These are phyloP conservation scores for Talaromyces sp. DNA, from an alignment of 2,329 filamentous ascomycete genomes.

Conservation along the genomic window DNA sequence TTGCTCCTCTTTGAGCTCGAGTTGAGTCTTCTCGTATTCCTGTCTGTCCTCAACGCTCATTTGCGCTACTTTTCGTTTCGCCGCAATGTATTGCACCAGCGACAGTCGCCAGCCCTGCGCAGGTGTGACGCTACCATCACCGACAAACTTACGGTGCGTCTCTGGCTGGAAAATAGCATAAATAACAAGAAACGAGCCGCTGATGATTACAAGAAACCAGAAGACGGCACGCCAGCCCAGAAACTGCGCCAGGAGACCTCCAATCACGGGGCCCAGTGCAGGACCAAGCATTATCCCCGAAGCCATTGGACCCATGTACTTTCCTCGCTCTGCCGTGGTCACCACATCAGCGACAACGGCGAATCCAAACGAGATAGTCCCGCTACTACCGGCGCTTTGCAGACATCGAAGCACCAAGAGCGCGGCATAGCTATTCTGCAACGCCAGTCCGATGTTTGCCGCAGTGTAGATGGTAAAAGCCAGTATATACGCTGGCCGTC, in stretches of 20 bases:
- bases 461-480: constrained; percentile 42
- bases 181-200: constrained; percentile 45
- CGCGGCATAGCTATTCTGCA: constrained; percentile 53
- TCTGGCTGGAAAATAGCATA: constrained; percentile 53
- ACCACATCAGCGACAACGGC: constrained; percentile 69
- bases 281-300: constrained; percentile 49
- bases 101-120: constrained; percentile 13
- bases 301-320: constrained; percentile 64
- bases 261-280: constrained; percentile 54
- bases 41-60: background rate
- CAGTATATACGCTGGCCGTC: constrained; percentile 57
- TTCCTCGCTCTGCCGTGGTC: constrained; percentile 62
- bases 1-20: constrained; percentile 2
- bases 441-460: constrained; percentile 54
- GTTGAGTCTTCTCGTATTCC: constrained; percentile 1
- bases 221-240: constrained; percentile 64
- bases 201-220: constrained; percentile 59
- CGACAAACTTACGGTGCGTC: constrained; percentile 35
- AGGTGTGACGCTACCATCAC: constrained; percentile 25
- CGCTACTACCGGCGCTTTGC: constrained; percentile 60
- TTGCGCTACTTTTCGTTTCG: background rate
- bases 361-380: constrained; percentile 64
- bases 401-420: constrained; percentile 57
- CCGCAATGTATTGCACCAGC: constrained; percentile 18
- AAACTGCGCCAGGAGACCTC: constrained; percentile 58